Evolutionary conservation across 2,329 filamentous ascomycete species (phyloP).

Genomic region (Cercospora brassicicola): DNA sequence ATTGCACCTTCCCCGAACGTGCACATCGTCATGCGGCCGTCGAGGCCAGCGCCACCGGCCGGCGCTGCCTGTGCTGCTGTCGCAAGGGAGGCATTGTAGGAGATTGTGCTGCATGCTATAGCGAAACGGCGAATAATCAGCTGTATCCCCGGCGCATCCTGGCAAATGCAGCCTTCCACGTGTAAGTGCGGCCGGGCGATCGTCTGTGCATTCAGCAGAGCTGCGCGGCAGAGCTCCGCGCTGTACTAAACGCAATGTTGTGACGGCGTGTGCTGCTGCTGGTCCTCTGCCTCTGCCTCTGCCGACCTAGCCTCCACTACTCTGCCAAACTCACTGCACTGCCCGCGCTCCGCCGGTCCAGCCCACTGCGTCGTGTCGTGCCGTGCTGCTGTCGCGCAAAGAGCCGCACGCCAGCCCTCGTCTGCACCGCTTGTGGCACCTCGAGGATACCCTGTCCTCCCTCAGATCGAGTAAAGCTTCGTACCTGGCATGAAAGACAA

Average conservation of each 20-base stretch:
- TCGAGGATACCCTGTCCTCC: constrained; percentile 6
- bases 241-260: background rate
- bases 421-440: constrained; percentile 1
- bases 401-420: background rate
- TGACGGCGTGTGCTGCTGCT: background rate
- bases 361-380: background rate
- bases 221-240: background rate
- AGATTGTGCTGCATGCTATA: background rate
- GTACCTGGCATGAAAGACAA: constrained; percentile 14
- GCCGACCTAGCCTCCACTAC: background rate
- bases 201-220: constrained; percentile 3
- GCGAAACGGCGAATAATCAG: constrained; percentile 6
- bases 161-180: constrained; percentile 3
- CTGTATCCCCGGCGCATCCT: background rate
- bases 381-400: background rate
- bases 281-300: background rate
- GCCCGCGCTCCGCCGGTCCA: background rate
- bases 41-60: background rate
- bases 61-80: background rate
- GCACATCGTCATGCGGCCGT: background rate
- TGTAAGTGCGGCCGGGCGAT: background rate
- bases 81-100: background rate
- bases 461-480: constrained; percentile 8
- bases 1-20: background rate
- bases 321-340: background rate